Base-by-base conservation (phyloP, 2,329 filamentous ascomycete genomes). In the Triangularia setosa region DNA sequence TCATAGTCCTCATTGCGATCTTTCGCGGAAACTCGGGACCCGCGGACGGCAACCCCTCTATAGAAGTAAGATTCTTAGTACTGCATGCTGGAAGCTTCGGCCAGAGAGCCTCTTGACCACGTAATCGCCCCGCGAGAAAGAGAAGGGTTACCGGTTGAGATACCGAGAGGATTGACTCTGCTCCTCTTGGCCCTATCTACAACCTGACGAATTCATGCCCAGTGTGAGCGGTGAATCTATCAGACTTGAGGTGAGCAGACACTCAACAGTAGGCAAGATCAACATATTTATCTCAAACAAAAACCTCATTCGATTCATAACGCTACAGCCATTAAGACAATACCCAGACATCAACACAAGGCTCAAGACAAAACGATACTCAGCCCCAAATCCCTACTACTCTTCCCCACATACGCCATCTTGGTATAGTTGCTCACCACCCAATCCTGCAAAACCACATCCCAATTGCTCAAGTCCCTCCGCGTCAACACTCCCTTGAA, bases 381-480 rank as follows among this genome's bases (percentile, higher is more conserved):
- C 56, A 70, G 58, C 1, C 80, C 79, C 72, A 87, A 72, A 70
- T 86, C 80, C 58, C 84, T 77, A 63, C 84, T 86, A 71, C 82
- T 85, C 69, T 80, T 77, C 2, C 84, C 84, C 7, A 87, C 82
- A 66, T 75, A 84, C 12, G 84, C 80, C 62, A 75, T 85, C 80
- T 87, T 87, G 63, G 79, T 72, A 56, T 77, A 72, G 18, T 77
- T 70, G 8, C 78, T 81, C n/a, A 87, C 71, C 55, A 92, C 84
- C 93, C 94, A 98, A 80, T 97, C 89, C 81, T 97, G 93, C n/a
- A 79, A 75, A 1, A 73, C 81, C 0, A 85, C 80, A 70, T 97
- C 91, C 93, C 94, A 97, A 79, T 93, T 95, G 74, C 89, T 92
- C 63, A 97, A 70, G 73, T 97, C 94, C 63, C 92, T 87, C 44